Evolutionary conservation across 75 land plant species (phyloP).

Genomic region (Picea sitchensis): DNA sequence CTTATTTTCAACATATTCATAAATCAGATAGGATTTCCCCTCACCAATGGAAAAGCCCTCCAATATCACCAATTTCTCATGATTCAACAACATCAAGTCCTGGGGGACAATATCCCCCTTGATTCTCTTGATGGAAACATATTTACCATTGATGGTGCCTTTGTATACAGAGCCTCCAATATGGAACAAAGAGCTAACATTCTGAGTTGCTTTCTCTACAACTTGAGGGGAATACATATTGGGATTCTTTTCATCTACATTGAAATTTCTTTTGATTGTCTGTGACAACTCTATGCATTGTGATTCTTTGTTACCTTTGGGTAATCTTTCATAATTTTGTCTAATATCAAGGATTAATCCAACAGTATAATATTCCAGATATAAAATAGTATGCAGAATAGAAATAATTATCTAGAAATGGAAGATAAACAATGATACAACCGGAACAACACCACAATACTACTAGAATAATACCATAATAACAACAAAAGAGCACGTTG

Average conservation of each 20-base stretch:
- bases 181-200: conserved; percentile 17
- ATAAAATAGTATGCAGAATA: too few species aligned
- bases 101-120: conserved; percentile 25
- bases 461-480: too few species aligned
- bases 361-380: not conserved
- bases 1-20: conserved; percentile 20
- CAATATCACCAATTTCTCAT: conserved; percentile 25
- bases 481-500: too few species aligned
- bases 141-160: conserved; percentile 18
- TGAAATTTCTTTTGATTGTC: not conserved
- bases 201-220: conserved; percentile 27
- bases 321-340: not conserved
- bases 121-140: conserved; percentile 45
- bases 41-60: conserved; percentile 28
- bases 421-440: too few species aligned
- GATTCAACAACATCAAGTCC: conserved; percentile 21
- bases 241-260: conserved; percentile 11
- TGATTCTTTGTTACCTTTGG: not conserved
- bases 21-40: conserved; percentile 14
- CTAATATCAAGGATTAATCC: not conserved
- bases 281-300: not conserved
- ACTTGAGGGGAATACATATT: conserved; percentile 26
- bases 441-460: too few species aligned
- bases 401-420: too few species aligned
- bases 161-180: conserved; percentile 40